Evolutionary conservation across 805 yeast genomes (phyloP).

Genomic region (Jamesozyma spencerorum): DNA sequence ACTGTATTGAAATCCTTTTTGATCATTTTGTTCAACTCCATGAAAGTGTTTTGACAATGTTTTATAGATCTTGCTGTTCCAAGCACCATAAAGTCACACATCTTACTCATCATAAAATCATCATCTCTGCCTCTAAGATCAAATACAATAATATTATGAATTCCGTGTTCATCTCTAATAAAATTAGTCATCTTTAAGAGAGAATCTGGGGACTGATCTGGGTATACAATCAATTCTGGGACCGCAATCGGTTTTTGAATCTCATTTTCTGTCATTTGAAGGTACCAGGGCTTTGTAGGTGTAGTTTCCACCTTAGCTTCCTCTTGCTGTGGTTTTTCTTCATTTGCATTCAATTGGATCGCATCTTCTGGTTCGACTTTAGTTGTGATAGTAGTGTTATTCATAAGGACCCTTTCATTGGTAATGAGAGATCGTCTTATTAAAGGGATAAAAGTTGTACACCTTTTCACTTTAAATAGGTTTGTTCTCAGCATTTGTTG

Average conservation of each 20-base stretch:
- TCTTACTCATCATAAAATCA: slow-evolving; percentile 11
- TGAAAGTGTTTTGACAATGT: slow-evolving; percentile 66
- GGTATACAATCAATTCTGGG: slow-evolving; percentile 43
- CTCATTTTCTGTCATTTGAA: slow-evolving; percentile 30
- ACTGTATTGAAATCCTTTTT: slow-evolving; percentile 41
- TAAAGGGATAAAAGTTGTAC: too few relatives aligned
- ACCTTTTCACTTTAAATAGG: too few relatives aligned
- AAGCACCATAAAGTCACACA: slow-evolving; percentile 46
- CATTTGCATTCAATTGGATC: background rate
- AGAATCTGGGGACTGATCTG: slow-evolving; percentile 47
- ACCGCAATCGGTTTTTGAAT: background rate
- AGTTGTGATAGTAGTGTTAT: too few relatives aligned
- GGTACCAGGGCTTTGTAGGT: slow-evolving; percentile 48
- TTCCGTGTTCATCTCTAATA: slow-evolving; percentile 53
- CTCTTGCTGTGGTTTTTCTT: background rate
- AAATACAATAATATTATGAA: slow-evolving; percentile 51
- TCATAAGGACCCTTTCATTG: too few relatives aligned
- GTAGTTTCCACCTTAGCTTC: background rate
- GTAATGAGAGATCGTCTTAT: too few relatives aligned
- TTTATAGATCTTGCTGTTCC: slow-evolving; percentile 69
- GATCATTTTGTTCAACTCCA: slow-evolving; percentile 45
- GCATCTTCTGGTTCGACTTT: too few relatives aligned
- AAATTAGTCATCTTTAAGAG: slow-evolving; percentile 30
- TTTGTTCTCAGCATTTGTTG: too few relatives aligned
- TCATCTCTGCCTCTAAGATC: slow-evolving; percentile 52